Evolutionary conservation across 805 yeast genomes (phyloP).

Genomic region (Kluyveromyces wickerhamii): DNA sequence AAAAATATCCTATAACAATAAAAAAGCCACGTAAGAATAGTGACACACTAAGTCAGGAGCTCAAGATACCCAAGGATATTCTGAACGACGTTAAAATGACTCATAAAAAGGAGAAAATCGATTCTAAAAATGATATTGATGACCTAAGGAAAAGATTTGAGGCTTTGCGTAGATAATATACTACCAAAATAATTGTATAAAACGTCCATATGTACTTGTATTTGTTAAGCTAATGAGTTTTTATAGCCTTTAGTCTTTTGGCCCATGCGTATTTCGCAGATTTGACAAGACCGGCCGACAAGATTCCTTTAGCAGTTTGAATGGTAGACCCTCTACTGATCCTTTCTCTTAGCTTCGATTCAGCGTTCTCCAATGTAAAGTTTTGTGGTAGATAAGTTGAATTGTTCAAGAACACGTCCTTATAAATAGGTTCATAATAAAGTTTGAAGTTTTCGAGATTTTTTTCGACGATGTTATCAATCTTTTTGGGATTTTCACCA

Average conservation of each 20-base stretch:
- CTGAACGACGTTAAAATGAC: conserved; percentile 30
- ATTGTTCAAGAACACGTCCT: conserved; percentile 31
- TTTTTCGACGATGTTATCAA: conserved; percentile 72
- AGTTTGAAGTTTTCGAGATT: conserved; percentile 62
- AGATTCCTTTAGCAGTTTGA: conserved; percentile 75
- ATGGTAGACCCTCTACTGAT: conserved; percentile 62
- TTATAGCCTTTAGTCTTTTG: conserved; percentile 41
- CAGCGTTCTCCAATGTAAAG: conserved; percentile 32
- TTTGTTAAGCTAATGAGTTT: conserved; percentile 2
- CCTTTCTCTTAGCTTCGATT: conserved; percentile 38
- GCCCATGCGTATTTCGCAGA: conserved; percentile 70
- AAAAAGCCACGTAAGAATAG: conserved; percentile 36
- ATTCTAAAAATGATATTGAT: conserved; percentile 45
- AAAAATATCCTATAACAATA: conserved; percentile 35
- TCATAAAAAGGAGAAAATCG: conserved; percentile 14
- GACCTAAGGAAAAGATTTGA: conserved; percentile 65
- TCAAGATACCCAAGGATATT: conserved; percentile 36
- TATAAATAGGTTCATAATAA: conserved; percentile 59
- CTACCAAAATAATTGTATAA: background rate
- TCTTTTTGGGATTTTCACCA: conserved; percentile 90
- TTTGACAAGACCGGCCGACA: conserved; percentile 77
- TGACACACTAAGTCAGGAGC: conserved; percentile 33
- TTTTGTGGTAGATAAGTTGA: conserved; percentile 33
- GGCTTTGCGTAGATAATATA: conserved; percentile 51
- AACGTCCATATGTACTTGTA: background rate